These are phyloP conservation scores for Starmera caribaea DNA, from an alignment of 805 yeast genomes.

Conservation along the genomic window DNA sequence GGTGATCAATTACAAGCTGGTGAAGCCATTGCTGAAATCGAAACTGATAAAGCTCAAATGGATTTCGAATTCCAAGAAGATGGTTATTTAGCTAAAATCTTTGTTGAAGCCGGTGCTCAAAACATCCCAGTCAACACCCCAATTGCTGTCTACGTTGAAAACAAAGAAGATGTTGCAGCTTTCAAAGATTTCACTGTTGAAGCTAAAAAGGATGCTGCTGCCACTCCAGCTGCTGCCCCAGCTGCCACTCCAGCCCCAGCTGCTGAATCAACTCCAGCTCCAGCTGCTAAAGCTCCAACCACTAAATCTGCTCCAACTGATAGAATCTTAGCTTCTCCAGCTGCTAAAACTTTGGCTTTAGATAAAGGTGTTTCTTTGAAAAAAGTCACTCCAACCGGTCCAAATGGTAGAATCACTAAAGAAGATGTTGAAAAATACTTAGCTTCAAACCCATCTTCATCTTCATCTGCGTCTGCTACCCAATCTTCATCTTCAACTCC, in stretches of 20 bases:
- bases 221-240: constrained; percentile 29
- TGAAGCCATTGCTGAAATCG: constrained; percentile 92
- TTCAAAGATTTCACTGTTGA: constrained; percentile 83
- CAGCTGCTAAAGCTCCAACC: constrained; percentile 13
- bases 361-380: constrained; percentile 86
- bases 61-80: constrained; percentile 98
- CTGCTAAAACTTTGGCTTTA: constrained; percentile 87
- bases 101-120: constrained; percentile 75
- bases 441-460: constrained; percentile 32
- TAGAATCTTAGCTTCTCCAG: constrained; percentile 89
- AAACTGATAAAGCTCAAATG: constrained; percentile 97
- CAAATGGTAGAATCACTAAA: constrained; percentile 88
- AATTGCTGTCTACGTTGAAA: constrained; percentile 93
- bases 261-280: constrained; percentile 19
- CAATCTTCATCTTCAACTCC: constrained; percentile 38
- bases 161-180: constrained; percentile 73
- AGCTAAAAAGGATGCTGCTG: constrained; percentile 48
- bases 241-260: constrained; percentile 16
- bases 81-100: constrained; percentile 81
- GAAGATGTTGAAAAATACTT: constrained; percentile 75
- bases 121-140: constrained; percentile 93
- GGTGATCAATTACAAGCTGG: constrained; percentile 90
- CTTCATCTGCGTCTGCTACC: constrained; percentile 36
- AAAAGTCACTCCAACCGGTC: constrained; percentile 86
- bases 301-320: constrained; percentile 34